These are phyloP conservation scores for Pleurotus platypus DNA, from an alignment of 768 basidiomycete genomes.

Conservation along the genomic window DNA sequence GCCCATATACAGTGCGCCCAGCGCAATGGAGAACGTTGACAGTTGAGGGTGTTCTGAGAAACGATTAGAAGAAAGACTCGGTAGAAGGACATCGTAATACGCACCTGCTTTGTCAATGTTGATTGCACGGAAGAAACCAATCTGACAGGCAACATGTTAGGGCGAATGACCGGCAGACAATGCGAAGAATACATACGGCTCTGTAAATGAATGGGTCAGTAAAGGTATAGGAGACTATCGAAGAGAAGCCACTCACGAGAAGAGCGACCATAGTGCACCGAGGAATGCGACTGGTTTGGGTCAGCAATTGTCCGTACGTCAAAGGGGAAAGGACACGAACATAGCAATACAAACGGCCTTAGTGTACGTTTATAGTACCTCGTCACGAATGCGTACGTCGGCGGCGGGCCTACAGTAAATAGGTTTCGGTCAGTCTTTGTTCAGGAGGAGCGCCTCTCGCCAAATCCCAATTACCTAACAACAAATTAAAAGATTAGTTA, in stretches of 20 bases:
- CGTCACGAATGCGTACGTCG: constrained; percentile 57
- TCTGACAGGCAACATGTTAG: constrained; percentile 28
- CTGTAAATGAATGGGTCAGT: constrained; percentile 16
- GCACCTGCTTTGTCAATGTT: constrained; percentile 43
- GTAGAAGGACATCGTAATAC: constrained; percentile 17
- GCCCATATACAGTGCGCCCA: constrained; percentile 55
- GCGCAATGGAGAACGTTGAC: constrained; percentile 50
- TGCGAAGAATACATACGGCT: constrained; percentile 21
- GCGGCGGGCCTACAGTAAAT: constrained; percentile 38
- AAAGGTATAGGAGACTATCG: not conserved
- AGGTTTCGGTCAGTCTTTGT: not conserved
- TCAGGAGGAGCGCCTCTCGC: not conserved
- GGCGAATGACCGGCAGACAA: too few relatives aligned
- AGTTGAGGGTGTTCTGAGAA: constrained; percentile 42
- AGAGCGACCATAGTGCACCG: constrained; percentile 55
- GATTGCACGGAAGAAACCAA: constrained; percentile 59
- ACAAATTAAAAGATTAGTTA: not conserved
- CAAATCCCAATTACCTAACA: not conserved
- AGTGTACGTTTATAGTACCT: constrained; percentile 55
- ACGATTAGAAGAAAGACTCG: not conserved
- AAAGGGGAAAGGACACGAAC: constrained; percentile 19
- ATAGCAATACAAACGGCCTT: constrained; percentile 54
- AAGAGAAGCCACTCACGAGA: constrained; percentile 47
- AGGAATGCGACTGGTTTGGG: constrained; percentile 35
- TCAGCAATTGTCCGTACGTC: not conserved